Conservation (phyloP, 768 basidiomycete species). For the Pisolithus microcarpus region DNA sequence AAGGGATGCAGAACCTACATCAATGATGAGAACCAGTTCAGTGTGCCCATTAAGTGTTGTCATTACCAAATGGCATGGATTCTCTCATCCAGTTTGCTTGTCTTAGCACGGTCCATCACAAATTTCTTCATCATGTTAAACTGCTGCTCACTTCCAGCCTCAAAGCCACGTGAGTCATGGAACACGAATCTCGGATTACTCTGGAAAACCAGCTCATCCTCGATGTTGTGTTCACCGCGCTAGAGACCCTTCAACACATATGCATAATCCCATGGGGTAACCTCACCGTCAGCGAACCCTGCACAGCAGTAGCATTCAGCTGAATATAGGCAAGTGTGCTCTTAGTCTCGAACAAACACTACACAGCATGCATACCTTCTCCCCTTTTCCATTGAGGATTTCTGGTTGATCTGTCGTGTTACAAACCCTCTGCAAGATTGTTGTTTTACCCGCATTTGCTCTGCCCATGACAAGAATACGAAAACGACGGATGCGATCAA, state of each 20-base stretch:
- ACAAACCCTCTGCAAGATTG: too few relatives aligned
- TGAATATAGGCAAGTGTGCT: neutral
- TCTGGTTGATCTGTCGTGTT: too few relatives aligned
- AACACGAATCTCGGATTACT: too few relatives aligned
- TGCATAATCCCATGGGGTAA: neutral
- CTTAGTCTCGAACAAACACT: neutral
- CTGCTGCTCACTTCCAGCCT: slow-evolving; percentile 27
- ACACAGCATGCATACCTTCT: slow-evolving; percentile 6
- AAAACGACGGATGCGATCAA: slow-evolving; percentile 16
- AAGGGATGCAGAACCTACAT: slow-evolving; percentile 33
- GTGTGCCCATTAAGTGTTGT: neutral
- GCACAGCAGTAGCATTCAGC: neutral
- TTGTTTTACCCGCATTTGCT: too few relatives aligned
- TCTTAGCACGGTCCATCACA: slow-evolving; percentile 18
- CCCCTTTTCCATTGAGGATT: too few relatives aligned
- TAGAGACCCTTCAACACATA: slow-evolving; percentile 21
- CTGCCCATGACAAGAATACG: too few relatives aligned
- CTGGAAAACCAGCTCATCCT: too few relatives aligned
- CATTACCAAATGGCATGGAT: slow-evolving; percentile 35
- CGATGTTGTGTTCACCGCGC: too few relatives aligned
- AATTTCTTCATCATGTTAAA: slow-evolving; percentile 25
- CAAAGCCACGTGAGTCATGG: too few relatives aligned
- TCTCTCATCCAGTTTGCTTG: slow-evolving; percentile 14
- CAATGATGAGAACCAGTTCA: neutral
- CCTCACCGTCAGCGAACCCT: neutral